A percentile compares a stretch with the other conserved stretches of the same genome.
Evolutionary conservation across 140 eudicot species (phyloP).

Genomic region (Stevia rebaudiana): DNA sequence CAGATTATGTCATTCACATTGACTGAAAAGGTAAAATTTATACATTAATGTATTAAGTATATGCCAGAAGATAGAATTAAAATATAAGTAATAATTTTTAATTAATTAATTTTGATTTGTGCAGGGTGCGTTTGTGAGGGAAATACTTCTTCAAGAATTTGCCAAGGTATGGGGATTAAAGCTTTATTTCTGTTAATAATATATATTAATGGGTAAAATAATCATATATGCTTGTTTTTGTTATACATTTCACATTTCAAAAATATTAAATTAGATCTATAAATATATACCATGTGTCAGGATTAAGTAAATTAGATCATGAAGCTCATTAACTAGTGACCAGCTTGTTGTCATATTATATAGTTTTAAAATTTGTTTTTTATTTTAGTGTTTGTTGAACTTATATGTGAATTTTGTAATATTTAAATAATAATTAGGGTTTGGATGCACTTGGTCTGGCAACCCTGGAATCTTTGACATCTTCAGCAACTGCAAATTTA

Average conservation of each 20-base stretch:
- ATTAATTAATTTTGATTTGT: background rate
- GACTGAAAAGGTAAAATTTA: conserved; percentile 67
- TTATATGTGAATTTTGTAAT: background rate
- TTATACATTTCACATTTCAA: background rate
- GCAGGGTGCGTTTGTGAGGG: conserved; percentile 93
- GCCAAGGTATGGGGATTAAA: conserved; percentile 55
- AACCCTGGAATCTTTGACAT: conserved; percentile 54
- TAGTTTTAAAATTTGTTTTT: background rate
- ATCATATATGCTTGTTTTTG: background rate
- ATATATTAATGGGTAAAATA: background rate
- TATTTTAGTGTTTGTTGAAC: background rate
- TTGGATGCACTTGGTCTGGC: conserved; percentile 95
- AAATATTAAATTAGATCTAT: background rate
- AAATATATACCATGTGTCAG: background rate
- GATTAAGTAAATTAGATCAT: background rate
- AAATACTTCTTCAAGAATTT: conserved; percentile 79
- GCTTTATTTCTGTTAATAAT: conserved; percentile 8
- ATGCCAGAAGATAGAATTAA: background rate
- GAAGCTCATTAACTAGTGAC: background rate
- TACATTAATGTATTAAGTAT: background rate
- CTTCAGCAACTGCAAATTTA: conserved; percentile 47
- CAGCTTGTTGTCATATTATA: background rate
- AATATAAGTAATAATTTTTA: background rate
- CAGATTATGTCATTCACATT: conserved; percentile 69
- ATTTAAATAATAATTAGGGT: conserved; percentile 43